phyloP scores from a whole-genome alignment of 768 basidiomycete genomes.

The Pisolithus microcarpus region DNA sequence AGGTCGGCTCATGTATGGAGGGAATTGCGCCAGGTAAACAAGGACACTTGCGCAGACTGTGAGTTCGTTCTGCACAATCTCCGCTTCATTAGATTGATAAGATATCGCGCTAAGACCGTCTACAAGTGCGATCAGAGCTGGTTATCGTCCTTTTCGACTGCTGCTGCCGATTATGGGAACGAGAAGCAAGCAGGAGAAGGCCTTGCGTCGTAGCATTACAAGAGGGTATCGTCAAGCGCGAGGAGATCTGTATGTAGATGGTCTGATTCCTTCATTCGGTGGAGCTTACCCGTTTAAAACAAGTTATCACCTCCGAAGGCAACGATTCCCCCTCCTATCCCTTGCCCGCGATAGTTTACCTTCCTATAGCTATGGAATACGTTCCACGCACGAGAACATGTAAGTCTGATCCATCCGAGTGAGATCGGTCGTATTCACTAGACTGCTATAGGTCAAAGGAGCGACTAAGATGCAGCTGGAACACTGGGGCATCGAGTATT shows the following conservation, averaged over 20 bases:
- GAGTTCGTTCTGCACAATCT: constrained; percentile 11
- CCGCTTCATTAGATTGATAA: constrained; percentile 1
- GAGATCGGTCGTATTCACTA: background rate
- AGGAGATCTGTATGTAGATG: constrained; percentile 66
- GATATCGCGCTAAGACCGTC: constrained; percentile 44
- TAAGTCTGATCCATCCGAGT: constrained; percentile 24
- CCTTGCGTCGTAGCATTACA: constrained; percentile 63
- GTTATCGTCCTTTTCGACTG: constrained; percentile 84
- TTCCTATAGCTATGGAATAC: constrained; percentile 76
- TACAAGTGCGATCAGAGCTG: constrained; percentile 80
- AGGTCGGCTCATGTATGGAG: background rate
- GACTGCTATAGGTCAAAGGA: constrained; percentile 41
- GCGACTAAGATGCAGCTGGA: constrained; percentile 57
- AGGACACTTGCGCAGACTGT: constrained; percentile 55
- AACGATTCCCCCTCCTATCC: constrained; percentile 5
- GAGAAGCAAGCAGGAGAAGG: constrained; percentile 82
- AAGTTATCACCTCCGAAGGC: constrained; percentile 84
- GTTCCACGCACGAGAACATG: constrained; percentile 74
- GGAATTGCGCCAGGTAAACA: constrained; percentile 42
- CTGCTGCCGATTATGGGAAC: constrained; percentile 84
- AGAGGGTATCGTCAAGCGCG: constrained; percentile 79
- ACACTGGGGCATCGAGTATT: constrained; percentile 81
- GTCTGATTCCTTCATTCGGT: background rate
- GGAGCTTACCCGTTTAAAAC: background rate
- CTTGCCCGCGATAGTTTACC: constrained; percentile 3